Conservation (phyloP, 208 protist genomes). For the Trypanosoma boissoni region DNA sequence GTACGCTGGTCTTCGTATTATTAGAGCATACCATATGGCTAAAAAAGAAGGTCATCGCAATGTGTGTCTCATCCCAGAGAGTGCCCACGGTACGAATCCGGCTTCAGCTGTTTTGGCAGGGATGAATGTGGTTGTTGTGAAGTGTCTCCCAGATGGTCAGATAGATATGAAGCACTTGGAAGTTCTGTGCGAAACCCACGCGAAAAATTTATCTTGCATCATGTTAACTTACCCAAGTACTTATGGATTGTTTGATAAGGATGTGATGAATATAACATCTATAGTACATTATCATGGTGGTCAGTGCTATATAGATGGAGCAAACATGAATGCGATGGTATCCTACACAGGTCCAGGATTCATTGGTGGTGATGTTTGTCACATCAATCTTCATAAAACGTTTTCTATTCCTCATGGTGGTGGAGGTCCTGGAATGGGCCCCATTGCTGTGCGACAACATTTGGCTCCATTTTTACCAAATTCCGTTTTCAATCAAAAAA, state of each 20-base stretch:
- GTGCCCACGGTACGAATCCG: slow-evolving; percentile 99
- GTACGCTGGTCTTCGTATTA: slow-evolving; percentile 94
- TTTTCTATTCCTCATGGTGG: slow-evolving; percentile 96
- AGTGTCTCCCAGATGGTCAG: slow-evolving; percentile 88
- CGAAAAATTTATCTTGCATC: slow-evolving; percentile 89
- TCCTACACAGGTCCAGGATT: slow-evolving; percentile 94
- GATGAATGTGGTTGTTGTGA: slow-evolving; percentile 91
- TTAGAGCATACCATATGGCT: slow-evolving; percentile 80
- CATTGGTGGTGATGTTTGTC: slow-evolving; percentile 97
- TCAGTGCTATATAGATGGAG: slow-evolving; percentile 98
- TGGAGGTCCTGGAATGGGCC: slow-evolving; percentile 97
- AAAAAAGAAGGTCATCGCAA: slow-evolving; percentile 86
- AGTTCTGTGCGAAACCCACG: slow-evolving; percentile 89
- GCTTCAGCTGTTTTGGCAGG: slow-evolving; percentile 94
- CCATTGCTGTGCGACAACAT: slow-evolving; percentile 94
- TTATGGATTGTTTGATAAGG: slow-evolving; percentile 97
- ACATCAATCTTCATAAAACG: slow-evolving; percentile 99
- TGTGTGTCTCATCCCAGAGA: slow-evolving; percentile 96
- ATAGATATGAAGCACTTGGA: slow-evolving; percentile 93
- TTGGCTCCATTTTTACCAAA: slow-evolving; percentile 92
- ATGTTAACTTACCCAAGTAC: slow-evolving; percentile 99
- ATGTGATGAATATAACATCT: slow-evolving; percentile 84
- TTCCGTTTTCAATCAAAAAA: slow-evolving; percentile 56
- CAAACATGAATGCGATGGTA: slow-evolving; percentile 98
- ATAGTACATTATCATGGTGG: slow-evolving; percentile 91